phyloP scores from a whole-genome alignment of 2,329 filamentous ascomycete genomes.

The Endocalyx cinctus region DNA sequence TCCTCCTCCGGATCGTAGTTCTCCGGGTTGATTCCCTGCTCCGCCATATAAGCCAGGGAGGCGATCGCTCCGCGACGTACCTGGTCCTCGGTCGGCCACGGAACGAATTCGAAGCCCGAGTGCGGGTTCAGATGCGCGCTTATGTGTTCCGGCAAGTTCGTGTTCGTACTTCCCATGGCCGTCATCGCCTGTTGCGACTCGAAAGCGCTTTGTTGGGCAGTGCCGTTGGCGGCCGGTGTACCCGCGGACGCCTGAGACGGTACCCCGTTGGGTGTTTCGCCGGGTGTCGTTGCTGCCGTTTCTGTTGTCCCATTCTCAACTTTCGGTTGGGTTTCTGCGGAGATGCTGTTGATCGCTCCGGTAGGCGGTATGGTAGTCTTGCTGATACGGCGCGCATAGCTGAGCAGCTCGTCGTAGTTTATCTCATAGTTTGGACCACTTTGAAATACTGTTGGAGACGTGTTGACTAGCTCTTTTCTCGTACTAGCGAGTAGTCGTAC shows the following conservation, averaged over 20 bases:
- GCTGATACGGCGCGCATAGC: constrained; percentile 74
- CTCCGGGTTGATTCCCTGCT: constrained; percentile 58
- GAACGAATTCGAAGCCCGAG: constrained; percentile 59
- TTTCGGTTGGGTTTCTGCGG: constrained; percentile 24
- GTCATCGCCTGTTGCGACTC: constrained; percentile 28
- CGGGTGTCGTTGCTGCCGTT: constrained; percentile 21
- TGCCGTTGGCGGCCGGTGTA: constrained; percentile 1
- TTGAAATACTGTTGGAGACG: constrained; percentile 53
- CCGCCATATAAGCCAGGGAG: constrained; percentile 55
- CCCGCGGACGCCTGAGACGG: constrained; percentile 4
- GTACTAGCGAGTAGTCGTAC: constrained; percentile 65
- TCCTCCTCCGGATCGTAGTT: constrained; percentile 55
- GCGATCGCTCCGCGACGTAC: constrained; percentile 67
- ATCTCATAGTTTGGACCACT: constrained; percentile 50
- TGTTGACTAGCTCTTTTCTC: constrained; percentile 66
- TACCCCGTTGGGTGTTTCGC: constrained; percentile 19
- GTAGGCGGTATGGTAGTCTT: constrained; percentile 72
- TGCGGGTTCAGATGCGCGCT: constrained; percentile 51
- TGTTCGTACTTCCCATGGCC: constrained; percentile 25
- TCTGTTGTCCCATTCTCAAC: constrained; percentile 18
- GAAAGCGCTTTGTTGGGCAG: constrained; percentile 4
- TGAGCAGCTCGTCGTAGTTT: constrained; percentile 68
- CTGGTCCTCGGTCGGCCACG: constrained; percentile 70
- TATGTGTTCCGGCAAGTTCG: constrained; percentile 44
- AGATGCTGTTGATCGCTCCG: constrained; percentile 38